A percentile compares a stretch with the other conserved stretches of the same genome.
Conservation (phyloP, 768 basidiomycete species). For the Trametes sanguinea region DNA sequence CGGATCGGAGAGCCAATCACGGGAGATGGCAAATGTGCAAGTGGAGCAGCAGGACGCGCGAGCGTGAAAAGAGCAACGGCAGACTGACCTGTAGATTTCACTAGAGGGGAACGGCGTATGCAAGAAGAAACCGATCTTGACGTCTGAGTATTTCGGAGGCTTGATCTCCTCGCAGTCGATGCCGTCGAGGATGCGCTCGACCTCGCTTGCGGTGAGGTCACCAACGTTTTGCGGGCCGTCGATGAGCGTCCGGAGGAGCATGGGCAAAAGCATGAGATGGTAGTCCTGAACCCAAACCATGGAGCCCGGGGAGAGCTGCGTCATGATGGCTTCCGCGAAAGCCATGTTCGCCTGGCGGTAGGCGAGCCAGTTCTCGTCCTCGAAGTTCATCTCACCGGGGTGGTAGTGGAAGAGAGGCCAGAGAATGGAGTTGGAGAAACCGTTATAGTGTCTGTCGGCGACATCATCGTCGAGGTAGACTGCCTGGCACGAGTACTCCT, state of each 20-base stretch:
- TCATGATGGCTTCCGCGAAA: conserved; percentile 87
- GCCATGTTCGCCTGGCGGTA: conserved; percentile 95
- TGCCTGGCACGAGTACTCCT: conserved; percentile 96
- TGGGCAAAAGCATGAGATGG: conserved; percentile 96
- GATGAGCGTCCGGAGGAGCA: conserved; percentile 88
- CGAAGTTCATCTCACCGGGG: conserved; percentile 99
- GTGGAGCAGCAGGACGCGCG: conserved; percentile 12
- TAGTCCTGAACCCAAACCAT: conserved; percentile 99
- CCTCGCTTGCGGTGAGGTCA: conserved; percentile 58
- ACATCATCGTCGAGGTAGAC: conserved; percentile 98
- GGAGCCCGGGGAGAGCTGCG: conserved; percentile 77
- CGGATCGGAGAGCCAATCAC: conserved; percentile 18
- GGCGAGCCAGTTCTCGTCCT: conserved; percentile 97
- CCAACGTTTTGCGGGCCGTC: conserved; percentile 64
- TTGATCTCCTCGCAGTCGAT: conserved; percentile 52
- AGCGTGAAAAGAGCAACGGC: conserved; percentile 11
- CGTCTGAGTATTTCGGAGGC: conserved; percentile 51
- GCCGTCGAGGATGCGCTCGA: conserved; percentile 73
- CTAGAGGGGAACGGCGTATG: conserved; percentile 98
- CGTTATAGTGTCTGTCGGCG: conserved; percentile 97
- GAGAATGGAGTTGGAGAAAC: conserved; percentile 98
- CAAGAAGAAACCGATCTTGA: conserved; percentile 98
- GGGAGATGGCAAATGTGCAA: background rate
- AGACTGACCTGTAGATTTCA: conserved; percentile 88
- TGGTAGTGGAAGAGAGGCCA: conserved; percentile 99